Conservation (phyloP, 2,329 filamentous ascomycete genomes). For the Niveomyces coronatus region DNA sequence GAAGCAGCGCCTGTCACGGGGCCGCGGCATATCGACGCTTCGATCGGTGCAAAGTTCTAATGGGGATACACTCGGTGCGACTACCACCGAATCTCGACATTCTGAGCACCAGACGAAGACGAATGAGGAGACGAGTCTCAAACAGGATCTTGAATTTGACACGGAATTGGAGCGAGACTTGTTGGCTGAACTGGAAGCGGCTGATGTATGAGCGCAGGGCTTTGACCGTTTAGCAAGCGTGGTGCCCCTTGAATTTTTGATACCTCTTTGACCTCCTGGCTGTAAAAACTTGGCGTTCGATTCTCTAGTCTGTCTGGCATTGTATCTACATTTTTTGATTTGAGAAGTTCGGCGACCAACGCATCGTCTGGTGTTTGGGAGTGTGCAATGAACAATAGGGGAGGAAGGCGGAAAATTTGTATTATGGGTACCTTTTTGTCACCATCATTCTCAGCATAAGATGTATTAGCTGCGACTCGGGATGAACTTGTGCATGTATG, state of each 20-base stretch:
- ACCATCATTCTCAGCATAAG: too few relatives aligned
- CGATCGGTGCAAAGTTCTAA: constrained; percentile 34
- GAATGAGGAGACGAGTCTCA: constrained; percentile 17
- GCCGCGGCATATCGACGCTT: constrained; percentile 34
- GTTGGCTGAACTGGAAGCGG: constrained; percentile 46
- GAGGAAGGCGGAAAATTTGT: not conserved
- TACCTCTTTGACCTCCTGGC: too few relatives aligned
- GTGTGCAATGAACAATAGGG: not conserved
- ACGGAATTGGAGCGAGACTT: constrained; percentile 53
- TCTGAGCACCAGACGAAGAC: not conserved
- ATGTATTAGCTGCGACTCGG: too few relatives aligned
- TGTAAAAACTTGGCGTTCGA: not conserved
- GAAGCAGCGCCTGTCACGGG: constrained; percentile 38
- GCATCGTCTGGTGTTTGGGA: constrained; percentile 9
- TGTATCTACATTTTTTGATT: not conserved
- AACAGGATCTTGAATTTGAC: constrained; percentile 31
- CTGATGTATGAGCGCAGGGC: constrained; percentile 14
- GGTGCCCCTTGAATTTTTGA: not conserved
- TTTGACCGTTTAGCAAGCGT: constrained; percentile 1
- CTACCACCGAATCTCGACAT: constrained; percentile 14
- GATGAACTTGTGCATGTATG: too few relatives aligned
- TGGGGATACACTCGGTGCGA: constrained; percentile 16
- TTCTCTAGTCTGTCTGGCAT: not conserved
- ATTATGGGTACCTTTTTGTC: not conserved
- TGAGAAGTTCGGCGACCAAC: constrained; percentile 3